phyloP scores from a whole-genome alignment of 2,329 filamentous ascomycete species.

The Stylonectria norvegica region DNA sequence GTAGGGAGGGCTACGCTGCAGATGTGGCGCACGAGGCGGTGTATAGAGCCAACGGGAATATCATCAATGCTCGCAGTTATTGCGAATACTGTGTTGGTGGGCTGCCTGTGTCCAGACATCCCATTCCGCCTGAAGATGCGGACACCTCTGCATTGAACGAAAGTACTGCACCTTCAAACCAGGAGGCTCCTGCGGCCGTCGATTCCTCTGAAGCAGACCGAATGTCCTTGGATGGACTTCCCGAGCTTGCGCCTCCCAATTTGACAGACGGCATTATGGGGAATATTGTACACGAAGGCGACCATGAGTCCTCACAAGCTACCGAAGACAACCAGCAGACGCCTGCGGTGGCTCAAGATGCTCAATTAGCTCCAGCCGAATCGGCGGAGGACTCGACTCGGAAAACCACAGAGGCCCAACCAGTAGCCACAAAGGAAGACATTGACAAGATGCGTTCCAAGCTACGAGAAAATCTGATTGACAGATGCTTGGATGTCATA shows the following conservation, averaged over 20 bases:
- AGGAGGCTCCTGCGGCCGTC: constrained; percentile 23
- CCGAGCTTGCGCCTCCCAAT: constrained; percentile 24
- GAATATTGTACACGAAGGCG: constrained; percentile 29
- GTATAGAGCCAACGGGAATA: constrained; percentile 73
- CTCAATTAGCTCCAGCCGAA: constrained; percentile 6
- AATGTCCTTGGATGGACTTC: constrained; percentile 37
- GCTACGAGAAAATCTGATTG: constrained; percentile 76
- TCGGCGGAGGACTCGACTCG: constrained; percentile 13
- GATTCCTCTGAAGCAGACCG: constrained; percentile 32
- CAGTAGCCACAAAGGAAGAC: constrained; percentile 60
- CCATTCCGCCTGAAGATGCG: constrained; percentile 61
- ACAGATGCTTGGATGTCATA: constrained; percentile 85
- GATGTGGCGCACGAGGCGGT: constrained; percentile 73
- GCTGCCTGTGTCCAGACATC: constrained; percentile 59
- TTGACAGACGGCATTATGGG: constrained; percentile 23
- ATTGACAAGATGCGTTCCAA: constrained; percentile 70
- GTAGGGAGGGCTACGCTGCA: constrained; percentile 40
- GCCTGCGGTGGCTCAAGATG: constrained; percentile 20
- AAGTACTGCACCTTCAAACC: constrained; percentile 13
- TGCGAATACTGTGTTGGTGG: constrained; percentile 61
- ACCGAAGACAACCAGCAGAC: constrained; percentile 19
- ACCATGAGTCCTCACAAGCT: constrained; percentile 22
- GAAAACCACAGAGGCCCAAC: constrained; percentile 11
- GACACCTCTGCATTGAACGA: constrained; percentile 34
- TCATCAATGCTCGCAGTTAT: constrained; percentile 65